A percentile compares a stretch with the other conserved stretches of the same genome.
These are phyloP conservation scores for Theileria annulata DNA, from an alignment of 169 alveolate genomes.

Conservation along the genomic window DNA sequence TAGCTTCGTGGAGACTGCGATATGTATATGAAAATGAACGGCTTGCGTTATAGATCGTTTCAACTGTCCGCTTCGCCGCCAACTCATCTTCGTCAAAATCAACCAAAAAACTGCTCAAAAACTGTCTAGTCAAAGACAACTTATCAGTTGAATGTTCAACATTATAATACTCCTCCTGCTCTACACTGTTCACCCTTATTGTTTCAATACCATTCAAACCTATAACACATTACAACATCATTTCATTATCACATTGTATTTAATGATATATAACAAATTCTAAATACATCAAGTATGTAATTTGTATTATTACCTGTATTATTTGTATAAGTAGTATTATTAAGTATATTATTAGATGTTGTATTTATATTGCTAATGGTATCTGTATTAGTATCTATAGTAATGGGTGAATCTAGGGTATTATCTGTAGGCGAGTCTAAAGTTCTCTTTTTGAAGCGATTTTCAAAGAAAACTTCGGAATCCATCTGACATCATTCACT, in stretches of 20 bases:
- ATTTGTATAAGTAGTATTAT: too few relatives aligned
- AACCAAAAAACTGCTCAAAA: conserved; percentile 32
- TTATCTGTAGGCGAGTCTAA: conserved; percentile 48
- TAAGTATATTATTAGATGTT: too few relatives aligned
- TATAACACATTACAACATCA: too few relatives aligned
- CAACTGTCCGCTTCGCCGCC: conserved; percentile 67
- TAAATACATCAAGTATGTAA: too few relatives aligned
- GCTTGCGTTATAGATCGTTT: conserved; percentile 44
- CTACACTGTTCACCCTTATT: conserved; percentile 13
- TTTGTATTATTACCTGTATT: too few relatives aligned
- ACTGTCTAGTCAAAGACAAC: conserved; percentile 29
- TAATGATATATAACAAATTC: too few relatives aligned
- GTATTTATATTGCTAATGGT: too few relatives aligned
- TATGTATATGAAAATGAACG: conserved; percentile 60
- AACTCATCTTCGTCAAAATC: conserved; percentile 58
- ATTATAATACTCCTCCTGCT: conserved; percentile 19
- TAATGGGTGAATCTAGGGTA: neutral
- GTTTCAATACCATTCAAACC: neutral
- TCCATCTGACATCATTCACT: neutral
- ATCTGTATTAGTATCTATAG: too few relatives aligned
- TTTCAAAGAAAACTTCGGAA: neutral
- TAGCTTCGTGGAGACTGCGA: conserved; percentile 43
- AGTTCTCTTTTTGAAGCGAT: conserved; percentile 15
- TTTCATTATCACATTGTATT: too few relatives aligned
- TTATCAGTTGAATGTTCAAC: conserved; percentile 16